Conservation (phyloP, 108 stramenopile genomes). For the Cyclotella baltica region DNA sequence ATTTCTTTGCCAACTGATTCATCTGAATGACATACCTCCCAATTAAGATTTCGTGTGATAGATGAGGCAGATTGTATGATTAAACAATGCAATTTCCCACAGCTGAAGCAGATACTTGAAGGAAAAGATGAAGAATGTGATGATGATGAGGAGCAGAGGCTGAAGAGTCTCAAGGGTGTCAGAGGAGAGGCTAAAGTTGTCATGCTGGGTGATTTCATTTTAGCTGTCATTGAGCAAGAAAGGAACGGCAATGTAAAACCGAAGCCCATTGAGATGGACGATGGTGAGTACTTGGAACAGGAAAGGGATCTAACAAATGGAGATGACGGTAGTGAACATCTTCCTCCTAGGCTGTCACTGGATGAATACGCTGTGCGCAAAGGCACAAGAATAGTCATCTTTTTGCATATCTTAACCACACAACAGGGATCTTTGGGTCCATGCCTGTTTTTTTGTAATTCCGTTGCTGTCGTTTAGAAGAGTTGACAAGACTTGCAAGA, state of each 20-base stretch:
- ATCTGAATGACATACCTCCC: slow-evolving; percentile 79
- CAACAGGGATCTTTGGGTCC: slow-evolving; percentile 86
- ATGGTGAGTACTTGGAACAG: slow-evolving; percentile 47
- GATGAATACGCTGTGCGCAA: slow-evolving; percentile 88
- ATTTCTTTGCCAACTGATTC: slow-evolving; percentile 38
- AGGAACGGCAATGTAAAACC: slow-evolving; percentile 37
- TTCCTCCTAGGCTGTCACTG: slow-evolving; percentile 89
- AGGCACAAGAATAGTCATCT: slow-evolving; percentile 93
- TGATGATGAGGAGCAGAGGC: slow-evolving; percentile 56
- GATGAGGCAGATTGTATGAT: slow-evolving; percentile 98
- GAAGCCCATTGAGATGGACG: slow-evolving; percentile 55
- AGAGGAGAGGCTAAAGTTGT: slow-evolving; percentile 78
- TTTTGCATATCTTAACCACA: slow-evolving; percentile 92
- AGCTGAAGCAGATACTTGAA: slow-evolving; percentile 87
- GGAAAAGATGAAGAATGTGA: slow-evolving; percentile 51
- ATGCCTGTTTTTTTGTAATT: slow-evolving; percentile 95
- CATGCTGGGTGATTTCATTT: slow-evolving; percentile 75
- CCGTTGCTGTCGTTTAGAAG: slow-evolving; percentile 90
- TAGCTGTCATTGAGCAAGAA: slow-evolving; percentile 63
- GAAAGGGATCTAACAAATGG: slow-evolving; percentile 23
- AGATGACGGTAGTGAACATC: slow-evolving; percentile 40
- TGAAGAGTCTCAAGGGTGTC: slow-evolving; percentile 75
- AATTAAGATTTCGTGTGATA: slow-evolving; percentile 90
- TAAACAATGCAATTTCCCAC: slow-evolving; percentile 93
- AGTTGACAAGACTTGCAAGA: slow-evolving; percentile 83